phyloP scores from a whole-genome alignment of 352 stramenopile genomes.

The Pythium coloratum region DNA sequence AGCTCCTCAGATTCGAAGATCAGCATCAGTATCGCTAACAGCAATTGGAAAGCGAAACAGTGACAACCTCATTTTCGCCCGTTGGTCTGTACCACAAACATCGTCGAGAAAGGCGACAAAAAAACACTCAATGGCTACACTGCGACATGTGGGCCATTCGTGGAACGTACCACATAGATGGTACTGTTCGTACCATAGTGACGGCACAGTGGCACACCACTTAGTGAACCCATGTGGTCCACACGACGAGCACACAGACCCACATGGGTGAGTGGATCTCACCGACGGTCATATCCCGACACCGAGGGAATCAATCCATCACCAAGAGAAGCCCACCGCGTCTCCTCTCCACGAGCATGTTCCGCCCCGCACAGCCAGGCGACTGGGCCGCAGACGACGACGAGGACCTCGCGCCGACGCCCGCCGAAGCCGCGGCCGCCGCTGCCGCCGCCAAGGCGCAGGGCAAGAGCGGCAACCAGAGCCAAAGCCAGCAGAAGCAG shows the following conservation, averaged over 20 bases:
- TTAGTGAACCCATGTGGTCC: constrained; percentile 12
- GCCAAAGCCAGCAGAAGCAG: neutral
- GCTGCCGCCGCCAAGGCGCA: constrained; percentile 1
- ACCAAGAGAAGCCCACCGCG: neutral
- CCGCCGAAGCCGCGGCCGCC: constrained; percentile 9
- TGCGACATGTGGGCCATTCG: neutral
- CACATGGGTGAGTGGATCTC: constrained; percentile 19
- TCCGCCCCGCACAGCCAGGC: constrained; percentile 60
- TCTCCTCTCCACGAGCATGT: constrained; percentile 40
- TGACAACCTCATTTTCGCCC: too few species aligned
- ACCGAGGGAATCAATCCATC: neutral
- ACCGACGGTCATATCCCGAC: neutral
- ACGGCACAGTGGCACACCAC: neutral
- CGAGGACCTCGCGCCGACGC: constrained; percentile 31
- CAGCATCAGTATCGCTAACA: too few species aligned
- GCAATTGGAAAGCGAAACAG: too few species aligned
- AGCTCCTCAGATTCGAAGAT: too few species aligned
- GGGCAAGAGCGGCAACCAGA: constrained; percentile 18
- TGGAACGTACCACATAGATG: neutral
- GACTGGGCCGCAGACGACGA: constrained; percentile 82
- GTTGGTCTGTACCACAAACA: too few species aligned
- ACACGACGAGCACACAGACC: neutral
- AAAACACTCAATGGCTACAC: too few species aligned
- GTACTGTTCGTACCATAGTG: neutral
- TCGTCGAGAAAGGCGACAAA: too few species aligned